A percentile compares a stretch with the other conserved stretches of the same genome.
Evolutionary conservation across 23 red algal genomes (phyloP).

Genomic region (Gracilaria domingensis): DNA sequence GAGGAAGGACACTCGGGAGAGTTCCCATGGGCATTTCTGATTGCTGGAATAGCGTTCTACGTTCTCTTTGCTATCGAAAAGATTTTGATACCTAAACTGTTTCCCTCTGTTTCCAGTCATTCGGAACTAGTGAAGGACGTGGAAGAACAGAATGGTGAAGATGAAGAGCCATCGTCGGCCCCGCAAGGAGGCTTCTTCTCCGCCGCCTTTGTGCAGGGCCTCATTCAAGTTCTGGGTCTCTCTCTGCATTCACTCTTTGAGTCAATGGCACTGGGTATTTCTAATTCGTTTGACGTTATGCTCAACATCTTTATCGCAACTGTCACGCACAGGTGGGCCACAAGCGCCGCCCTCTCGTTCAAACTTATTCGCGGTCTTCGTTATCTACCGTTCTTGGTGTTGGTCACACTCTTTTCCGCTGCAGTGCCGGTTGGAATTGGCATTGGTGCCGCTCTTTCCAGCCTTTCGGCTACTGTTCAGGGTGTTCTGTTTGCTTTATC

Average conservation of each 20-base stretch:
- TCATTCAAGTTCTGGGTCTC: slow-evolving; percentile 42
- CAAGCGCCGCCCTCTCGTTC: slow-evolving; percentile 47
- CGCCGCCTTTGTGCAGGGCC: slow-evolving; percentile 8
- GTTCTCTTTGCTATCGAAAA: slow-evolving; percentile 35
- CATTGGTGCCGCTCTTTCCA: slow-evolving; percentile 23
- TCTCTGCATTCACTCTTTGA: slow-evolving; percentile 61
- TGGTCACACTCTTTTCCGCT: slow-evolving; percentile 45
- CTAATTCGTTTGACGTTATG: slow-evolving; percentile 29
- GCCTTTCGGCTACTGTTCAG: slow-evolving; percentile 26
- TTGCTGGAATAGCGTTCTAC: slow-evolving; percentile 23
- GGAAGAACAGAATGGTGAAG: background rate
- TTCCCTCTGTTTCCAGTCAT: background rate
- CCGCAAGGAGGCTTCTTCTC: slow-evolving; percentile 18
- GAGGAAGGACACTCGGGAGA: background rate
- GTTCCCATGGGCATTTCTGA: slow-evolving; percentile 33
- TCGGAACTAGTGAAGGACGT: background rate
- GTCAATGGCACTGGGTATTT: slow-evolving; percentile 54
- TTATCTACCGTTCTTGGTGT: slow-evolving; percentile 41
- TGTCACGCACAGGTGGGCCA: slow-evolving; percentile 56
- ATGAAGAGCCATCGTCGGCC: background rate
- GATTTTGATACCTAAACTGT: slow-evolving; percentile 33
- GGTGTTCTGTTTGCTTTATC: slow-evolving; percentile 61
- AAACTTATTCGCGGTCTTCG: slow-evolving; percentile 24
- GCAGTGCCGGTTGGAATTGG: slow-evolving; percentile 47
- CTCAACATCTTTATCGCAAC: slow-evolving; percentile 76